phyloP scores from a whole-genome alignment of 169 alveolate genomes.

The Sarcocystis neurona region DNA sequence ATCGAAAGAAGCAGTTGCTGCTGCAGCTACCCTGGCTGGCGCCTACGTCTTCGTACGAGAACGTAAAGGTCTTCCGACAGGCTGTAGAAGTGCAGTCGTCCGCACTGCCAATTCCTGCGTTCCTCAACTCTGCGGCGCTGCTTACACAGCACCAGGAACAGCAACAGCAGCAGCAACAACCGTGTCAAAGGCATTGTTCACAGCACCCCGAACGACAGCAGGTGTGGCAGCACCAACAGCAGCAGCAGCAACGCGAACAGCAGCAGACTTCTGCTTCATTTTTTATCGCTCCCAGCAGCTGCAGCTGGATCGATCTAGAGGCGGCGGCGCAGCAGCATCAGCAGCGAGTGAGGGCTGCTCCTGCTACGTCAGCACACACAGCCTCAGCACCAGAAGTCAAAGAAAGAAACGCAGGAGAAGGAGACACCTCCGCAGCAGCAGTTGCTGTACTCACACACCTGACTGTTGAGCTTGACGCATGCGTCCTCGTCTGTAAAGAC shows the following conservation, averaged over 20 bases:
- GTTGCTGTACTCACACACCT: neutral
- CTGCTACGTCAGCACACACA: neutral
- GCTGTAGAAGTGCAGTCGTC: neutral
- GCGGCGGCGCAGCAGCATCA: too few species aligned
- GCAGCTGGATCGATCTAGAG: too few species aligned
- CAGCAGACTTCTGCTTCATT: too few species aligned
- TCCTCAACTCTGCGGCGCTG: neutral
- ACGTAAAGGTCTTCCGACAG: neutral
- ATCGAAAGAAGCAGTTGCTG: neutral
- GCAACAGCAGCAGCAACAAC: too few species aligned
- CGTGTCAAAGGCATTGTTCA: too few species aligned
- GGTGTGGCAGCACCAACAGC: too few species aligned
- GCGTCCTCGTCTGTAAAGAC: neutral
- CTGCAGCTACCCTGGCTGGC: slow-evolving; percentile 2
- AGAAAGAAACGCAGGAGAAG: neutral
- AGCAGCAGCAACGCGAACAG: too few species aligned
- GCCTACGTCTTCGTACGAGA: neutral
- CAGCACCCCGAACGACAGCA: too few species aligned
- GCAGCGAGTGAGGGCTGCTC: too few species aligned
- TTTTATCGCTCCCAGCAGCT: too few species aligned
- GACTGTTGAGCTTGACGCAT: neutral
- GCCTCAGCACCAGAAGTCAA: neutral
- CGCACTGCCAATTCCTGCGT: neutral
- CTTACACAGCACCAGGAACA: too few species aligned
- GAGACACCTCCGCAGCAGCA: neutral